Percentiles rank a stretch among this genome's conserved stretches.
These are phyloP conservation scores for Fusarium virguliforme DNA, from an alignment of 2,329 filamentous ascomycete species.

Conservation along the genomic window DNA sequence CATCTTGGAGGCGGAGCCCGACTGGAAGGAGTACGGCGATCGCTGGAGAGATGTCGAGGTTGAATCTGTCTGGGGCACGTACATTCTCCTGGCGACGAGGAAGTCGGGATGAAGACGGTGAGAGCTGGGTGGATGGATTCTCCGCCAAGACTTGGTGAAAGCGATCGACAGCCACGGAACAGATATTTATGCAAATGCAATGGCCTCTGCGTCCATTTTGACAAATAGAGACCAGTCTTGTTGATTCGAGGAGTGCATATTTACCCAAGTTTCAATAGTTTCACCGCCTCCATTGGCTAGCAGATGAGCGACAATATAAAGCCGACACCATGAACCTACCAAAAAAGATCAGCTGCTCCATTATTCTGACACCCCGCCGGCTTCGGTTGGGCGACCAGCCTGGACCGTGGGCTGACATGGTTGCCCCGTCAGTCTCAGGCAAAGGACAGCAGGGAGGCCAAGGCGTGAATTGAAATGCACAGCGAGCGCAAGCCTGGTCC, in stretches of 20 bases:
- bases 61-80: conserved; percentile 73
- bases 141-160: background rate
- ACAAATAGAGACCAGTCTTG: conserved; percentile 28
- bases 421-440: conserved; percentile 55
- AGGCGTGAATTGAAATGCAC: conserved; percentile 49
- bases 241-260: conserved; percentile 42
- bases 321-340: background rate
- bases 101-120: conserved; percentile 22
- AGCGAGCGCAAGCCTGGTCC: conserved; percentile 42
- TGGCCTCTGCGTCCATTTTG: conserved; percentile 9
- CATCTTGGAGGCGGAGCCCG: conserved; percentile 68
- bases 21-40: conserved; percentile 66
- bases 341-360: background rate
- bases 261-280: conserved; percentile 44
- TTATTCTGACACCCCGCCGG: conserved; percentile 16
- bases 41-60: conserved; percentile 70
- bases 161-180: background rate
- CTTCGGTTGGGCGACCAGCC: conserved; percentile 30
- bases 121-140: background rate
- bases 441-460: conserved; percentile 46
- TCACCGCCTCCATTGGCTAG: conserved; percentile 44
- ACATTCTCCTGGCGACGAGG: conserved; percentile 70
- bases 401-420: conserved; percentile 38
- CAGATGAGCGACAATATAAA: conserved; percentile 19
- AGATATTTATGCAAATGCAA: conserved; percentile 35